Percentiles rank a stretch among this genome's conserved stretches.
These are phyloP conservation scores for Phytophthora pini DNA, from an alignment of 352 stramenopile genomes.

Conservation along the genomic window DNA sequence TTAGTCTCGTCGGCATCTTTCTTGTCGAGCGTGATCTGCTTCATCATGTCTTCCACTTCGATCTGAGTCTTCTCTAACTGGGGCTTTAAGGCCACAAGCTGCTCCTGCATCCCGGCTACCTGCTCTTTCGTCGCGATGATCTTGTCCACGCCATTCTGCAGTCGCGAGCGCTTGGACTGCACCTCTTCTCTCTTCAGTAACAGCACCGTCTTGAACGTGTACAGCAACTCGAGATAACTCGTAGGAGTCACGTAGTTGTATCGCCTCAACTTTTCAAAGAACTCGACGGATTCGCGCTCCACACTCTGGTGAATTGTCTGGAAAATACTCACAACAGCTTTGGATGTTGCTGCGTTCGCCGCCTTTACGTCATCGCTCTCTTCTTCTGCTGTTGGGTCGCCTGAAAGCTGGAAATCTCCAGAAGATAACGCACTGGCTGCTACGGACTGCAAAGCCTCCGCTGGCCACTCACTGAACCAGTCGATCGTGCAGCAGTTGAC, in stretches of 20 bases:
- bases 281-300: conserved; percentile 78
- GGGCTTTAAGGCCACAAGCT: conserved; percentile 92
- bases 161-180: conserved; percentile 77
- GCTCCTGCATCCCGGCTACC: conserved; percentile 92
- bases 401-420: conserved; percentile 69
- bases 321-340: conserved; percentile 74
- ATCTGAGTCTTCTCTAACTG: conserved; percentile 93
- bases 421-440: conserved; percentile 52
- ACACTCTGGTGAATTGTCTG: conserved; percentile 93
- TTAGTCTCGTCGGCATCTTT: conserved; percentile 93
- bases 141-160: conserved; percentile 94
- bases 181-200: conserved; percentile 92
- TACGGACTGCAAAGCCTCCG: conserved; percentile 83
- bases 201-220: conserved; percentile 93
- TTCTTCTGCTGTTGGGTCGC: conserved; percentile 21
- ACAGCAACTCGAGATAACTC: conserved; percentile 93
- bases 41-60: conserved; percentile 94
- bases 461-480: conserved; percentile 91
- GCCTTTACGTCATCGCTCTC: conserved; percentile 21
- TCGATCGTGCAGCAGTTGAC: conserved; percentile 92
- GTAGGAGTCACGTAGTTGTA: conserved; percentile 96
- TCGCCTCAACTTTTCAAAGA: conserved; percentile 86
- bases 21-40: conserved; percentile 94
- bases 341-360: conserved; percentile 22
- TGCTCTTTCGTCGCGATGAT: conserved; percentile 93